Conservation (phyloP, 2,329 filamentous ascomycete species). For the Paecilomyces sp. region DNA sequence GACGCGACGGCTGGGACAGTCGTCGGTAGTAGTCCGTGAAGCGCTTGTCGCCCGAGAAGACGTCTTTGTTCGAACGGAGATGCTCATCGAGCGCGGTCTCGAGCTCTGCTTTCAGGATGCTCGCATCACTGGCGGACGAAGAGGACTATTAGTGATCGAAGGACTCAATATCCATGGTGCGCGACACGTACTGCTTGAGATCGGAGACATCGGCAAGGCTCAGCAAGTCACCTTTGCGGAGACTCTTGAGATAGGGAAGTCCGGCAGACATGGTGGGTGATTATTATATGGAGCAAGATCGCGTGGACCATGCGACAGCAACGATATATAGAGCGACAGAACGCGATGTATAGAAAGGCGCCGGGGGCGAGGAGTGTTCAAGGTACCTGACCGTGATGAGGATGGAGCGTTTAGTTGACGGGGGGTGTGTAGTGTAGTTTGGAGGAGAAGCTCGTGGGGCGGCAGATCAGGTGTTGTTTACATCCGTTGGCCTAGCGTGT, state of each 20-base stretch:
- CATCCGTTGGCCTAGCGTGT: constrained; percentile 16
- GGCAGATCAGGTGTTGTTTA: constrained; percentile 19
- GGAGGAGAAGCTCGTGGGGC: constrained; percentile 1
- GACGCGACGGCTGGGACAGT: constrained; percentile 27
- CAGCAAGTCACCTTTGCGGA: constrained; percentile 74
- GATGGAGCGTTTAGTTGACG: not conserved
- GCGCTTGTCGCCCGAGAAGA: constrained; percentile 55
- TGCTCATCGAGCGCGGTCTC: constrained; percentile 67
- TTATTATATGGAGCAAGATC: constrained; percentile 24
- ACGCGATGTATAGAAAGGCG: not conserved
- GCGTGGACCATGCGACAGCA: constrained; percentile 43
- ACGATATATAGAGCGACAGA: constrained; percentile 4
- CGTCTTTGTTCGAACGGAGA: constrained; percentile 61
- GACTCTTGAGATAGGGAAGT: constrained; percentile 68
- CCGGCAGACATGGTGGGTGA: constrained; percentile 52
- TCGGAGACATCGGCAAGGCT: constrained; percentile 66
- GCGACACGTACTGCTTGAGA: constrained; percentile 60
- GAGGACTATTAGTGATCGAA: not conserved
- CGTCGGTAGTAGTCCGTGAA: constrained; percentile 70
- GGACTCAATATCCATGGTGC: not conserved
- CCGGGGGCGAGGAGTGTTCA: not conserved
- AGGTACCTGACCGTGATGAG: not conserved
- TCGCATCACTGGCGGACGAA: constrained; percentile 51
- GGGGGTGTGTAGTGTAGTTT: not conserved
- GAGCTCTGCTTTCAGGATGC: constrained; percentile 71